These are phyloP conservation scores for Pneumocystis sp. DNA, from an alignment of 1,139 yeast genomes.

Conservation along the genomic window DNA sequence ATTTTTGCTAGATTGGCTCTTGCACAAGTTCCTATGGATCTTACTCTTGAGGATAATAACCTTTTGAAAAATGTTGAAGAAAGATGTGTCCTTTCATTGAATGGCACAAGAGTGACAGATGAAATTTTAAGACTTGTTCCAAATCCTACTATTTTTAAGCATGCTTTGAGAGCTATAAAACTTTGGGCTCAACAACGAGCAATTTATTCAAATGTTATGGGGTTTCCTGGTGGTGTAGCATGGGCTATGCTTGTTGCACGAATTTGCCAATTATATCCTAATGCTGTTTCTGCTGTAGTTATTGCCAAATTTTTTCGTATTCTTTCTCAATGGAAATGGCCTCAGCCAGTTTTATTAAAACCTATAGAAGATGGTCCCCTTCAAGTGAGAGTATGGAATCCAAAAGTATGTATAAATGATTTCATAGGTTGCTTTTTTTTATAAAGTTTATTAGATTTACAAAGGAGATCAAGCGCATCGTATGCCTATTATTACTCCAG, in stretches of 20 bases:
- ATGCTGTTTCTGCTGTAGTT: constrained; percentile 84
- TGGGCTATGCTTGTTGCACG: constrained; percentile 99
- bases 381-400: constrained; percentile 95
- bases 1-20: constrained; percentile 69
- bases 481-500: constrained; percentile 99
- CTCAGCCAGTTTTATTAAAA: constrained; percentile 86
- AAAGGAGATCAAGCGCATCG: constrained; percentile 75
- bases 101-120: constrained; percentile 96
- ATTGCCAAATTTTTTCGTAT: constrained; percentile 79
- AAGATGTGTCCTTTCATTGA: constrained; percentile 69
- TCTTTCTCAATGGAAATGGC: constrained; percentile 90
- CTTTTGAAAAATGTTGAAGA: constrained; percentile 76
- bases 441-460: constrained; percentile 30
- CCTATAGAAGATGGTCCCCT: constrained; percentile 94
- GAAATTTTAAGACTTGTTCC: constrained; percentile 82
- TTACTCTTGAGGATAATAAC: constrained; percentile 73
- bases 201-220: constrained; percentile 82
- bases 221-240: constrained; percentile 99
- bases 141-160: constrained; percentile 80
- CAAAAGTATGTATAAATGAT: constrained; percentile 29
- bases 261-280: constrained; percentile 89
- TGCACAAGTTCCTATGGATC: constrained; percentile 59
- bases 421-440: not conserved
- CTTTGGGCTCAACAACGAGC: constrained; percentile 96
- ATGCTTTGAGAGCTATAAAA: constrained; percentile 81